Conservation (phyloP, 257 asterid species). For the Lycium ferocissimum region DNA sequence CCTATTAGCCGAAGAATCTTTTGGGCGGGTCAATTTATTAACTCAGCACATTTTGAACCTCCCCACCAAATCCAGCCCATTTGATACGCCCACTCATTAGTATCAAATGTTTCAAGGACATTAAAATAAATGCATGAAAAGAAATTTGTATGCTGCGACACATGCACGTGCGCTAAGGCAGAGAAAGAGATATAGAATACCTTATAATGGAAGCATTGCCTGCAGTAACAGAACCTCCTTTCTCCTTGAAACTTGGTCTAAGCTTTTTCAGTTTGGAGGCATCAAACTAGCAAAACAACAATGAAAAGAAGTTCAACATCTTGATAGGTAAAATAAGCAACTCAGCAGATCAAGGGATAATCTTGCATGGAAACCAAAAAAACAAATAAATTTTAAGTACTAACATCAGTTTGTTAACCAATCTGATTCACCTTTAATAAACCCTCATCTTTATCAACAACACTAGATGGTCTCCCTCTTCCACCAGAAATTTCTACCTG, state of each 20-base stretch:
- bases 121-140: neutral
- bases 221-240: slow-evolving; percentile 96
- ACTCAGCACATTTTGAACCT: no score
- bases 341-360: slow-evolving; percentile 13
- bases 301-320: neutral
- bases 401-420: slow-evolving; percentile 6
- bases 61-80: no score
- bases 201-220: slow-evolving; percentile 98
- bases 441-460: slow-evolving; percentile 82
- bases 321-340: neutral
- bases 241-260: slow-evolving; percentile 78
- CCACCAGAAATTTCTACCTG: slow-evolving; percentile 84
- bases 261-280: slow-evolving; percentile 81
- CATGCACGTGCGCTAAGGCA: slow-evolving; percentile 10
- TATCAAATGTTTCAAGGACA: neutral
- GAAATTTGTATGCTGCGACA: neutral
- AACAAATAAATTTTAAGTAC: neutral
- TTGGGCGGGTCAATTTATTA: no score
- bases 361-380: neutral
- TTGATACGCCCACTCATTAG: neutral
- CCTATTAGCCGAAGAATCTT: no score
- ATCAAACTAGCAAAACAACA: slow-evolving; percentile 70
- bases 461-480: slow-evolving; percentile 66
- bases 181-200: slow-evolving; percentile 47
- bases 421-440: slow-evolving; percentile 62